Evolutionary conservation across 192 early-diverging fungal genomes (phyloP), one percentile per base, ranked within the genome.

Genomic region (Coemansia sp.): DNA sequence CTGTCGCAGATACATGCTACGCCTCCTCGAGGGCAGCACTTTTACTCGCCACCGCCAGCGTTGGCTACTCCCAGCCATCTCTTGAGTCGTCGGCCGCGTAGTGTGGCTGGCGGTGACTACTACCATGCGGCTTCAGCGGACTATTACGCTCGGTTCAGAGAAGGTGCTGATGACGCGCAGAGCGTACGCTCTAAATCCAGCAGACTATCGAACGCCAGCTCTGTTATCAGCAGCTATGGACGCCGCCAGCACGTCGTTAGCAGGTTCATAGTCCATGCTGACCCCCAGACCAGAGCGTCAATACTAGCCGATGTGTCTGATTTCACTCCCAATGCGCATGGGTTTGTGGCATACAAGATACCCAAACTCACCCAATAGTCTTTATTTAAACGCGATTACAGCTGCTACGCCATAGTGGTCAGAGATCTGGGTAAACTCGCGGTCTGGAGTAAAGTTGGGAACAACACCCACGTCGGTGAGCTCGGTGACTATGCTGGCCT

Each of bases 361-460:
- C 79, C 79, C 36, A 73, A 73, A 53, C 62, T 82, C 16, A 20
- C 66, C 9, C 51, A 33, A 51, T 24, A 26, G 11, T 23, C 39
- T 7, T 60, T 20, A 61, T 10, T 21, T 50, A 33, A 68, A 70
- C 11, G 28, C 31, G 13, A 81, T 56, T 16, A 75, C 72, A 0
- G 66, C 71, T 20, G 66, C 45, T 2, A 84, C 83, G 18, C 83
- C 83, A 39, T 84, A 84, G 64, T 84, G 83, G 75, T 84, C 83
- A 0, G 83, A 84, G 50, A 84, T 77, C 62, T 84, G 83, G 10
- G 78, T 69, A 36, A 81, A 80, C 31, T 46, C 46, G 45, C 64
- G 36, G 23, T 53, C 70, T 1, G 77, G 73, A 26, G 72, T 78
- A 55, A 78, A 74, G 57, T 77, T 78, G 36, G 81, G 81, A 16